phyloP scores from a whole-genome alignment of 305 asterid genomes.

The Solanum chacoense region DNA sequence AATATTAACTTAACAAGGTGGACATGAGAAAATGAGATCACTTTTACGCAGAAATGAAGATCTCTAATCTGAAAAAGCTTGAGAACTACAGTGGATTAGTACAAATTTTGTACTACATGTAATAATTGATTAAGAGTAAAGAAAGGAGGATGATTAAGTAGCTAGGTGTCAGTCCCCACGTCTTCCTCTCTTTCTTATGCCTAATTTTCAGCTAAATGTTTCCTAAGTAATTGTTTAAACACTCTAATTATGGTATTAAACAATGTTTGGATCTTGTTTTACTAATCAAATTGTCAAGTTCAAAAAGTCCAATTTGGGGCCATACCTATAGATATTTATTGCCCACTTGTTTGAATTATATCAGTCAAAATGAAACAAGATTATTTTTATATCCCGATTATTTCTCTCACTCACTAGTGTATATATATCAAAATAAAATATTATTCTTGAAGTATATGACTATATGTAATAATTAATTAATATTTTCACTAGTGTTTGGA shows the following conservation, averaged over 20 bases:
- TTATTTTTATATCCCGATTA: background rate
- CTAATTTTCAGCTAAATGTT: slow-evolving; percentile 1
- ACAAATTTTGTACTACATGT: background rate
- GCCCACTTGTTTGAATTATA: background rate
- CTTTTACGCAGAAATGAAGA: background rate
- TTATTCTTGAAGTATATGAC: background rate
- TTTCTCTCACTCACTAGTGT: background rate
- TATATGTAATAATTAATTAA: background rate
- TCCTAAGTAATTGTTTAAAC: background rate
- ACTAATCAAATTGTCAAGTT: background rate
- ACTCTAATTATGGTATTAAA: background rate
- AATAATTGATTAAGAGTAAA: background rate
- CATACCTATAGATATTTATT: background rate
- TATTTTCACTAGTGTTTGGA: background rate
- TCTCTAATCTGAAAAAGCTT: background rate
- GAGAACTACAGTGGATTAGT: background rate
- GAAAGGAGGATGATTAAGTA: background rate
- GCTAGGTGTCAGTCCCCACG: background rate
- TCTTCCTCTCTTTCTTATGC: background rate
- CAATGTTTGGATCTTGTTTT: background rate
- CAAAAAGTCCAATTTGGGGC: background rate
- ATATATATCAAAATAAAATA: too few relatives aligned
- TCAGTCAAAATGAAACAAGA: background rate
- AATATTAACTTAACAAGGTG: background rate
- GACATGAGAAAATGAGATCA: background rate